Percentiles rank a stretch among this genome's conserved stretches.
Conservation (phyloP, 345 rosid species). For the Rhodamnia argentea region DNA sequence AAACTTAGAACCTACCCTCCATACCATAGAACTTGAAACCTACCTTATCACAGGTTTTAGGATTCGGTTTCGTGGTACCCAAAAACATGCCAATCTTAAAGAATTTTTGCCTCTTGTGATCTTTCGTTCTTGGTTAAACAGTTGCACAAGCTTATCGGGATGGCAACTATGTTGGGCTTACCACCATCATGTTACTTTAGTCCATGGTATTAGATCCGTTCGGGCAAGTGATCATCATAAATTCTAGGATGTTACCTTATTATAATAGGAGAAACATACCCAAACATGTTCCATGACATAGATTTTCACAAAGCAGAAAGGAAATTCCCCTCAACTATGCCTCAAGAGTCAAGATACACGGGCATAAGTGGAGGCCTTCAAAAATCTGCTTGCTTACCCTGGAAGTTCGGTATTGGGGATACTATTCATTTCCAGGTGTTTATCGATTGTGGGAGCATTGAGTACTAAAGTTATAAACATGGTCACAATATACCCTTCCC, state of each 20-base stretch:
- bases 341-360: constrained; percentile 45
- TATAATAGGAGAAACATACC: constrained; percentile 7
- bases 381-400: constrained; percentile 88
- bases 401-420: constrained; percentile 43
- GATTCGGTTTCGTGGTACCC: too few species aligned
- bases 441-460: background rate
- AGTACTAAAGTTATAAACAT: background rate
- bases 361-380: constrained; percentile 77
- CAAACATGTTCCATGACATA: constrained; percentile 10
- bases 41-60: too few species aligned
- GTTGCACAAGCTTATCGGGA: constrained; percentile 67
- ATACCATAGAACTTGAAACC: too few species aligned
- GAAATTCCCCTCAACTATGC: constrained; percentile 96
- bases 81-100: too few species aligned
- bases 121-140: constrained; percentile 48
- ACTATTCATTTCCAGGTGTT: background rate
- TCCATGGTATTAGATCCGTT: constrained; percentile 82
- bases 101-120: too few species aligned
- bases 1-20: too few species aligned
- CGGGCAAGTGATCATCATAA: constrained; percentile 44
- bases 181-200: constrained; percentile 49
- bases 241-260: background rate
- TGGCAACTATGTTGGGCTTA: constrained; percentile 82
- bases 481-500: background rate
- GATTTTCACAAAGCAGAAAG: constrained; percentile 90